These are phyloP conservation scores for Recurvomyces mirabilis DNA, from an alignment of 495 filamentous ascomycete species.

Conservation along the genomic window DNA sequence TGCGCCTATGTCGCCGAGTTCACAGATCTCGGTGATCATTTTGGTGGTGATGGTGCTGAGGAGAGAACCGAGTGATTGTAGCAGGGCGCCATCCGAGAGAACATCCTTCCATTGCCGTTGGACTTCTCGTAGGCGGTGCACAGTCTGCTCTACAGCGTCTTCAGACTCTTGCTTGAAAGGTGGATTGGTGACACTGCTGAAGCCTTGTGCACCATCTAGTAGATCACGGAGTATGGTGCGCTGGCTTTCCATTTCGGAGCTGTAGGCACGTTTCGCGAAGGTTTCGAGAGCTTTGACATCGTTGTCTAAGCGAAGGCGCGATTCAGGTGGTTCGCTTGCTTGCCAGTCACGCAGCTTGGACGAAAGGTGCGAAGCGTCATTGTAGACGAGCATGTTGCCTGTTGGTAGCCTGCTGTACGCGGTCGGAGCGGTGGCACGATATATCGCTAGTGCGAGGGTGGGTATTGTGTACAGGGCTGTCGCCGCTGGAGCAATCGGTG, in stretches of 20 bases:
- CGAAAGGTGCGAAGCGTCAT: slow-evolving; percentile 72
- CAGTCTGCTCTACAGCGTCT: slow-evolving; percentile 56
- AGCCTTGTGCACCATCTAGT: slow-evolving; percentile 63
- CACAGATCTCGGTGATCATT: slow-evolving; percentile 73
- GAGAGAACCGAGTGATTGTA: slow-evolving; percentile 75
- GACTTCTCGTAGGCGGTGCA: slow-evolving; percentile 56
- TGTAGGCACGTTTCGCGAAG: slow-evolving; percentile 76
- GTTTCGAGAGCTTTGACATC: slow-evolving; percentile 63
- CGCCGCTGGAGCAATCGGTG: slow-evolving; percentile 58
- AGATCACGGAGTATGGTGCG: slow-evolving; percentile 73
- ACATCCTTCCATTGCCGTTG: slow-evolving; percentile 68
- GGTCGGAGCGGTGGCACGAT: slow-evolving; percentile 71
- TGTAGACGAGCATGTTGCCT: slow-evolving; percentile 88
- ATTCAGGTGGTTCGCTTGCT: slow-evolving; percentile 37
- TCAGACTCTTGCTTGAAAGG: slow-evolving; percentile 57
- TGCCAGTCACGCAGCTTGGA: slow-evolving; percentile 55
- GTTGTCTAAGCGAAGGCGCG: slow-evolving; percentile 48
- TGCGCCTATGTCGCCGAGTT: slow-evolving; percentile 75
- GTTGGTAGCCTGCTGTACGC: slow-evolving; percentile 53
- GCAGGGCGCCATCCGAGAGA: slow-evolving; percentile 67
- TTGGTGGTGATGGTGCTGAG: slow-evolving; percentile 70
- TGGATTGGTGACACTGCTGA: slow-evolving; percentile 47
- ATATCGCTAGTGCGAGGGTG: slow-evolving; percentile 77
- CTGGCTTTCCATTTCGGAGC: slow-evolving; percentile 76
- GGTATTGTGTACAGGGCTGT: slow-evolving; percentile 68